A percentile compares a stretch with the other conserved stretches of the same genome.
phyloP scores from a whole-genome alignment of 1,284 basidiomycete genomes.

The Malassezia psittaci region DNA sequence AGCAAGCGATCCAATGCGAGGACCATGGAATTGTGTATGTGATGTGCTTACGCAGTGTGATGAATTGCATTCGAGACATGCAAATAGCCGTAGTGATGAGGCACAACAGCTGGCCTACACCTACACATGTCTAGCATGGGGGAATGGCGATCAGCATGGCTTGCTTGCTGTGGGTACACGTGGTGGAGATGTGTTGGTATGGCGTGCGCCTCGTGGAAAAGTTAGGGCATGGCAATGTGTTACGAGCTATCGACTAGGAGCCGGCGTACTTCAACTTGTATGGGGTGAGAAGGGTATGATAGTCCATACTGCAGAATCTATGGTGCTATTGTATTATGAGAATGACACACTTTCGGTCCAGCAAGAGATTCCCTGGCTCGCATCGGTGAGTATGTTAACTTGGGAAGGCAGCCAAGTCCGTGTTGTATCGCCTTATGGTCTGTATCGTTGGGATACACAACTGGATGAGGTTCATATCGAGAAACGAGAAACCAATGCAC shows the following conservation, averaged over 20 bases:
- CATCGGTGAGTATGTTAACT: neutral
- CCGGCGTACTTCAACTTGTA: neutral
- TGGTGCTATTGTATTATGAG: neutral
- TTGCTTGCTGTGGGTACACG: slow-evolving; percentile 12
- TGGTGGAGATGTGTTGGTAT: slow-evolving; percentile 9
- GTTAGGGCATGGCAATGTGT: neutral
- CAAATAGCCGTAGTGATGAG: neutral
- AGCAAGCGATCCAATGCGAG: neutral
- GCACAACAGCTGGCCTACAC: neutral
- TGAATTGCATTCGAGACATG: neutral
- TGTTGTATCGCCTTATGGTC: slow-evolving; percentile 2
- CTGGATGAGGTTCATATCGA: too few species aligned
- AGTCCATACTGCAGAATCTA: neutral
- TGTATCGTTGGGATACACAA: neutral
- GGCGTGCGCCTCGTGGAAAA: neutral
- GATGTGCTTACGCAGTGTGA: neutral
- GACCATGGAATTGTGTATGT: slow-evolving; percentile 6
- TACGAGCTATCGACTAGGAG: neutral
- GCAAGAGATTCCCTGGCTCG: neutral
- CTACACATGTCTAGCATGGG: neutral
- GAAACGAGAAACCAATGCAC: too few species aligned
- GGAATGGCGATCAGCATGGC: neutral
- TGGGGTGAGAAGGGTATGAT: neutral
- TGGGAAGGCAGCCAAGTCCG: neutral
- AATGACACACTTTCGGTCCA: neutral